These are phyloP conservation scores for Ceratobasidium sp. DNA, from an alignment of 1,284 basidiomycete species.

Conservation along the genomic window DNA sequence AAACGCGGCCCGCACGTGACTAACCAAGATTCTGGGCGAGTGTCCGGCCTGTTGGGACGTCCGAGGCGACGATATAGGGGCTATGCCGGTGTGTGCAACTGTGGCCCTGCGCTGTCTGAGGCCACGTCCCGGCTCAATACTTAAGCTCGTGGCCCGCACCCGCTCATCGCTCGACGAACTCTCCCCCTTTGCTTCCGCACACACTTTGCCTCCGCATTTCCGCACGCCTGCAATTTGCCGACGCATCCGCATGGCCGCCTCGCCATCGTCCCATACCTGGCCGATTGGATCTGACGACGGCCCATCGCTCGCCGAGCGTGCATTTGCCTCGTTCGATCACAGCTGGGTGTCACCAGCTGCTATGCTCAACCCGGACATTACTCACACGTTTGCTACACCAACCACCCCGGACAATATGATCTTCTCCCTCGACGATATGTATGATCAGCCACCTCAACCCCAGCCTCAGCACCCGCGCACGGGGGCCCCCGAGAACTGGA, in stretches of 20 bases:
- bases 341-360: conserved; percentile 18
- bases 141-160: background rate
- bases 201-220: too few species aligned
- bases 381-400: background rate
- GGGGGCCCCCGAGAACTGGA: conserved; percentile 11
- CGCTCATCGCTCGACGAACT: background rate
- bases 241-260: background rate
- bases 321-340: conserved; percentile 7
- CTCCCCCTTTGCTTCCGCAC: background rate
- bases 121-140: background rate
- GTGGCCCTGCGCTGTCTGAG: too few species aligned
- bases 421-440: conserved; percentile 23
- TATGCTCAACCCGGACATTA: conserved; percentile 16
- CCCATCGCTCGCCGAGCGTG: conserved; percentile 24
- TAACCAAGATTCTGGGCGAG: background rate
- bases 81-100: background rate
- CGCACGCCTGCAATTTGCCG: background rate
- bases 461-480: conserved; percentile 14
- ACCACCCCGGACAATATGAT: conserved; percentile 26
- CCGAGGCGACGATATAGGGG: conserved; percentile 15
- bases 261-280: background rate
- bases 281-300: conserved; percentile 9
- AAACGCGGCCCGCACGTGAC: conserved; percentile 10
- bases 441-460: background rate
- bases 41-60: conserved; percentile 15